Conservation (phyloP, 441 rosid genomes). For the Pelargonium citronellum region DNA sequence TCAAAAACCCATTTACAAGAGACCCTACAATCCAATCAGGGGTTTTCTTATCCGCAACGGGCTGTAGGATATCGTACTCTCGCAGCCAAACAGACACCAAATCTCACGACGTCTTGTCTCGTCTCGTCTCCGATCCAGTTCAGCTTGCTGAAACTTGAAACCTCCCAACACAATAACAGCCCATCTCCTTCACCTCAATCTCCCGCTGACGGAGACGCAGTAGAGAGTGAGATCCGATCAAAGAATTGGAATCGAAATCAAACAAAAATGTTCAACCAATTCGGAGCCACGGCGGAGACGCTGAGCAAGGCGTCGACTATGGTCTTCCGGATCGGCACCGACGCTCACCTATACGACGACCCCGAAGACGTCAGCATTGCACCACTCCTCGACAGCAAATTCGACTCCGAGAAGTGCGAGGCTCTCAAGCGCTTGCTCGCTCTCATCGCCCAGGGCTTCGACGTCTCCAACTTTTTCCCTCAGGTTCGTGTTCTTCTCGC, state of each 20-base stretch:
- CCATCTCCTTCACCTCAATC: too few species aligned
- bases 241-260: neutral
- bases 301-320: conserved; percentile 82
- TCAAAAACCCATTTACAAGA: too few species aligned
- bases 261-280: conserved; percentile 53
- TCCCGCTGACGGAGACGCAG: neutral
- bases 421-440: conserved; percentile 96
- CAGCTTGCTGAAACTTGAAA: too few species aligned
- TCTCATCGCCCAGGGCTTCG: conserved; percentile 85
- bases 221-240: conserved; percentile 4
- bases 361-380: conserved; percentile 87
- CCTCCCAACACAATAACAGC: too few species aligned
- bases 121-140: too few species aligned
- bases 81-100: too few species aligned
- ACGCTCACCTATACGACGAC: conserved; percentile 92
- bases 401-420: conserved; percentile 87
- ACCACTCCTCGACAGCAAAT: conserved; percentile 79
- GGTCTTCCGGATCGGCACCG: conserved; percentile 78
- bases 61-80: too few species aligned
- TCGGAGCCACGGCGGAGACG: conserved; percentile 72
- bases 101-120: too few species aligned
- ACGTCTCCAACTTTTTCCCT: conserved; percentile 94
- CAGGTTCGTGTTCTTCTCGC: conserved; percentile 40
- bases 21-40: too few species aligned
- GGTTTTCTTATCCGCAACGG: too few species aligned